Conservation (phyloP, 768 basidiomycete species). For the Leccinum rimulosum region DNA sequence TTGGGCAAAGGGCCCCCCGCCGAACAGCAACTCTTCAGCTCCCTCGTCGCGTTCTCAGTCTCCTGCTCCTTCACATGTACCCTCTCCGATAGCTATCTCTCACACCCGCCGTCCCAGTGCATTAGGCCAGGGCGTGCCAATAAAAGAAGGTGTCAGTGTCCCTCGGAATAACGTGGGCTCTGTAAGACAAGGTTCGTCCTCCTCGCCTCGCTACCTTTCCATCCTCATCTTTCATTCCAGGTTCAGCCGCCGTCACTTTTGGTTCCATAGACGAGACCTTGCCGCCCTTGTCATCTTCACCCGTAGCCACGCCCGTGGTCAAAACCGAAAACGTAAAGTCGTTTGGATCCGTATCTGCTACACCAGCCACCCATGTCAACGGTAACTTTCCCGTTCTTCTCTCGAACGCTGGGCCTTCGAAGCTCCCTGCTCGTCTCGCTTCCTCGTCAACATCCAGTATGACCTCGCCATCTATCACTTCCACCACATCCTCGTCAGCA, state of each 20-base stretch:
- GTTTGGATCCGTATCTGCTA: conserved; percentile 73
- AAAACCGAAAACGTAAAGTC: conserved; percentile 75
- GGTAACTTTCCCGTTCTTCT: conserved; percentile 55
- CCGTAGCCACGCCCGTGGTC: conserved; percentile 55
- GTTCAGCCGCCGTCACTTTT: conserved; percentile 73
- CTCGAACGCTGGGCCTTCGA: conserved; percentile 38
- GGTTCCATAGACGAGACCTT: conserved; percentile 84
- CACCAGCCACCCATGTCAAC: conserved; percentile 54
- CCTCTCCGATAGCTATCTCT: conserved; percentile 45
- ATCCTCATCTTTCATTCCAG: conserved; percentile 26
- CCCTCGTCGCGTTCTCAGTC: conserved; percentile 76
- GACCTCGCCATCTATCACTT: conserved; percentile 31
- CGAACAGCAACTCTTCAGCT: conserved; percentile 44
- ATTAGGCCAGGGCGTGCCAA: conserved; percentile 64
- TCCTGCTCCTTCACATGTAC: conserved; percentile 55
- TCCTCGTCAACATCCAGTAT: conserved; percentile 24
- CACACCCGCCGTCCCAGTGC: conserved; percentile 81
- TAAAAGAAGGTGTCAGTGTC: conserved; percentile 79
- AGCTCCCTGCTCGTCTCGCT: conserved; percentile 28
- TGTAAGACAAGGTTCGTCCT: conserved; percentile 60
- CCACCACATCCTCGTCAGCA: conserved; percentile 30
- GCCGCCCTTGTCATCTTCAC: conserved; percentile 80
- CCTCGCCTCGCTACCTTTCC: neutral
- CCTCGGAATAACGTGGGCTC: conserved; percentile 60
- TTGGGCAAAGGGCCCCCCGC: conserved; percentile 88